Evolutionary conservation across 1,284 basidiomycete genomes (phyloP).

Genomic region (Apiotrichum veenhuisii): DNA sequence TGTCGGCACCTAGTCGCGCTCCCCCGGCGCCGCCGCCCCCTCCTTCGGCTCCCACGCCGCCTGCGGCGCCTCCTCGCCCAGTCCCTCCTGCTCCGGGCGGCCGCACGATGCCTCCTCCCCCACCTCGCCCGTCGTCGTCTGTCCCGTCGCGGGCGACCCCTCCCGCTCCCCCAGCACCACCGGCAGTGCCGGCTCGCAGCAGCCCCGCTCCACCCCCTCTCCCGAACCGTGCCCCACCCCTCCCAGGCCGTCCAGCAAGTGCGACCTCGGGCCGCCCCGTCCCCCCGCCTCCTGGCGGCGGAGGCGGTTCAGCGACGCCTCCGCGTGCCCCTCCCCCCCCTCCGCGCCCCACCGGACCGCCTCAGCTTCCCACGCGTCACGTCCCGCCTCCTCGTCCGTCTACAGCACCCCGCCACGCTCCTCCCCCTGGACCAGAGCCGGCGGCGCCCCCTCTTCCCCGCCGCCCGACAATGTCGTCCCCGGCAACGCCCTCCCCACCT

Average conservation of each 20-base stretch:
- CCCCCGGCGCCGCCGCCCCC: conserved; percentile 64
- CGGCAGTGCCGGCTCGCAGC: conserved; percentile 23
- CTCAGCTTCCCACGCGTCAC: conserved; percentile 34
- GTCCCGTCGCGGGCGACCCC: not conserved
- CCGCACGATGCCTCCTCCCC: conserved; percentile 10
- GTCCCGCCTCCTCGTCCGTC: conserved; percentile 16
- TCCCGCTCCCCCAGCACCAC: conserved; percentile 13
- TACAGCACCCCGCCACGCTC: conserved; percentile 20
- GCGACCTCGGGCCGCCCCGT: conserved; percentile 4
- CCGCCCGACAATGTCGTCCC: conserved; percentile 49
- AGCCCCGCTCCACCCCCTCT: conserved; percentile 14
- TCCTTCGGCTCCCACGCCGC: conserved; percentile 9
- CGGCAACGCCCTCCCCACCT: conserved; percentile 52
- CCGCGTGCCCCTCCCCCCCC: conserved; percentile 40
- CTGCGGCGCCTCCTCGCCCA: not conserved
- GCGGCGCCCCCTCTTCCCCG: conserved; percentile 29
- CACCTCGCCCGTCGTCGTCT: conserved; percentile 20
- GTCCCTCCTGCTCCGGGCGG: no score
- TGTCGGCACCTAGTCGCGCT: no score
- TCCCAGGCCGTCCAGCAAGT: conserved; percentile 55
- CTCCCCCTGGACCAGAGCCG: conserved; percentile 22
- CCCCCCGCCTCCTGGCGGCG: conserved; percentile 5
- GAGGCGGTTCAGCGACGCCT: conserved; percentile 29
- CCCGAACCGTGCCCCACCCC: conserved; percentile 63
- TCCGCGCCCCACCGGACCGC: conserved; percentile 41